phyloP scores from a whole-genome alignment of 257 asterid species.

The Ocimum tenuiflorum region DNA sequence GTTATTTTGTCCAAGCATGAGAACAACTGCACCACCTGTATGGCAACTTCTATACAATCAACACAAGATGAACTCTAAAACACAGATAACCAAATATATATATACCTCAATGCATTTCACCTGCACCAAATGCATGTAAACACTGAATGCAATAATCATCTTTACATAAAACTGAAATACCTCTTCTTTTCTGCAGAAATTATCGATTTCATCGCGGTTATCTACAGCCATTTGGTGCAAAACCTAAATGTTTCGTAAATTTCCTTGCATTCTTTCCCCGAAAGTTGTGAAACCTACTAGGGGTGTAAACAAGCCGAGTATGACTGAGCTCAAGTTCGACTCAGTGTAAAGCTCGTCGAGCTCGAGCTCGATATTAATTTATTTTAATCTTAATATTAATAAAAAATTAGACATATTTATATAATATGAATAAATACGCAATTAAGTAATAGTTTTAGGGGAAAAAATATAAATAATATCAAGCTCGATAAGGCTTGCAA shows the following conservation, averaged over 20 bases:
- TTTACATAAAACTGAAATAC: not conserved
- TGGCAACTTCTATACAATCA: conserved; percentile 3
- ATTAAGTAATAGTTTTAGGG: too few relatives aligned
- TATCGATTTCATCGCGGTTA: not conserved
- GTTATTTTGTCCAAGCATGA: conserved; percentile 91
- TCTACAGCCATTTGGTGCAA: not conserved
- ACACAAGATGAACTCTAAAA: conserved; percentile 10
- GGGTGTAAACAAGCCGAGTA: too few relatives aligned
- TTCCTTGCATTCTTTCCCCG: not conserved
- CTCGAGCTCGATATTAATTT: too few relatives aligned
- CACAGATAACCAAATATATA: conserved; percentile 1
- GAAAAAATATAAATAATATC: too few relatives aligned
- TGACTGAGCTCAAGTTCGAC: too few relatives aligned
- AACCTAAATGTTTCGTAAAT: not conserved
- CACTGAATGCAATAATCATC: not conserved
- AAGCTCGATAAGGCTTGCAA: too few relatives aligned
- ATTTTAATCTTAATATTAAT: too few relatives aligned
- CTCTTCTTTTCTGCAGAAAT: not conserved
- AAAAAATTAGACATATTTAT: too few relatives aligned
- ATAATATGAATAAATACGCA: too few relatives aligned
- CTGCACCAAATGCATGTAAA: not conserved
- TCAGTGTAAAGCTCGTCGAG: too few relatives aligned
- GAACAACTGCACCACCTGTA: conserved; percentile 83
- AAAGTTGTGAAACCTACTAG: not conserved
- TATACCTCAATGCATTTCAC: not conserved